A percentile compares a stretch with the other conserved stretches of the same genome.
Evolutionary conservation across 805 yeast species (phyloP).

Genomic region (Myxozyma kluyveri): DNA sequence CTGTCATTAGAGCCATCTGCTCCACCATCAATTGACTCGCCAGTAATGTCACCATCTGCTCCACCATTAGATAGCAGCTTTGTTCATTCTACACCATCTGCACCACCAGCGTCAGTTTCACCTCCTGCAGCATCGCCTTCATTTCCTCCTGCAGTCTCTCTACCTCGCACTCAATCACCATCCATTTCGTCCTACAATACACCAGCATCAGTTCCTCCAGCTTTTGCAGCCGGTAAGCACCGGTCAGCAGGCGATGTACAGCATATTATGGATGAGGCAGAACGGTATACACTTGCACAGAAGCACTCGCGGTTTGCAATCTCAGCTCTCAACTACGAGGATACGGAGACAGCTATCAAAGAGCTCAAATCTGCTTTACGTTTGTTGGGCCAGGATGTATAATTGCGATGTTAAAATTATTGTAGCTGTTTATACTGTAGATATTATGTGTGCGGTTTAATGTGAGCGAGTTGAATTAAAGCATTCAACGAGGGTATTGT

Average conservation of each 20-base stretch:
- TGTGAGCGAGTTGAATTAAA: too few relatives aligned
- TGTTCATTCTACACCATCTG: neutral
- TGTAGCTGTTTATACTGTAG: neutral
- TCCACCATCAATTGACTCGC: constrained; percentile 1
- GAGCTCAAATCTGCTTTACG: constrained; percentile 52
- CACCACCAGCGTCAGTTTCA: constrained; percentile 20
- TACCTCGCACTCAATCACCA: constrained; percentile 13
- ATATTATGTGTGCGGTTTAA: neutral
- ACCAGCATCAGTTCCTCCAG: constrained; percentile 20
- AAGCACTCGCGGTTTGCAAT: constrained; percentile 71
- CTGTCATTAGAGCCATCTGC: neutral
- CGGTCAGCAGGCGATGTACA: constrained; percentile 31
- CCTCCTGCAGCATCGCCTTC: constrained; percentile 20
- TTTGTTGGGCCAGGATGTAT: constrained; percentile 17
- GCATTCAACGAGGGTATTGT: too few relatives aligned
- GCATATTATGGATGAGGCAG: constrained; percentile 39
- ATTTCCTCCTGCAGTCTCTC: constrained; percentile 10
- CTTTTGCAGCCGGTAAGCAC: constrained; percentile 1
- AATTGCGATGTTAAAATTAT: neutral
- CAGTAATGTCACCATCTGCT: constrained; percentile 6
- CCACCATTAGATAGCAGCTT: neutral
- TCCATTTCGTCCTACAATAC: constrained; percentile 10
- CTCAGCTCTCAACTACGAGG: constrained; percentile 71
- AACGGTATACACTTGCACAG: constrained; percentile 46
- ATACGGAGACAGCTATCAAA: constrained; percentile 57